Base-by-base conservation (phyloP, 768 basidiomycete genomes). In the Mycena haematopus region DNA sequence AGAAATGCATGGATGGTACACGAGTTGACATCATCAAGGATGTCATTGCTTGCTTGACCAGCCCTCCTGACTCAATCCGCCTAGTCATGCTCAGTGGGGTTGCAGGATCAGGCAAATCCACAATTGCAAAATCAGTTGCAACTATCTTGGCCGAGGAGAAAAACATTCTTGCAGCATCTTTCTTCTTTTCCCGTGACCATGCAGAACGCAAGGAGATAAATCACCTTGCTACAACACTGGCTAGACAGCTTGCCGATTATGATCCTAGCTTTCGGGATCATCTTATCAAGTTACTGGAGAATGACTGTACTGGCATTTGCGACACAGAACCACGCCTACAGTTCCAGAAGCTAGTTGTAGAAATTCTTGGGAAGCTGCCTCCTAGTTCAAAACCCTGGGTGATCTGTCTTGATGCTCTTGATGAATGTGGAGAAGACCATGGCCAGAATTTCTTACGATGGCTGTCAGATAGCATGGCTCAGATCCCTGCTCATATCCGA, bases 141-240 rank as follows among this genome's bases (percentile, higher is more conserved):
- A 29, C 17, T 21, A 19, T 49, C 14, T 49, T 62, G 11, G 61
- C 50, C 0, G 51, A 56, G 54, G 7, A 53, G 40, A 27, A 47
- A 15, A 22, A 10, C 7, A 3, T 7, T 10, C 50, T 53, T 22
- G 61, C 22, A 2, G 61, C 61, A 2, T 62, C 61, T 3, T 62
- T 62, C 19, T 62, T 62, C 61, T 62, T 62, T 33, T 62, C 61
- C 3, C 13, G 27, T 7, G 15, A 42, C n/a, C 57, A 56, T 27
- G 24, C 38, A 33, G 61, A 51, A 0, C 55, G 61, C 10, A 49
- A 31, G 2, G n/a, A 45, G 2, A 24, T 50, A 17, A 5, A 17
- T 10, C 7, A 31, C 11, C 5, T 62, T 6, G 49, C 61, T 1
- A 19, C 2, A 14, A 47, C 56, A 15, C 6, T 42, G 19, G 55